phyloP scores from a whole-genome alignment of 148 eudicot species.

The Amaranthus hypochondriacus region DNA sequence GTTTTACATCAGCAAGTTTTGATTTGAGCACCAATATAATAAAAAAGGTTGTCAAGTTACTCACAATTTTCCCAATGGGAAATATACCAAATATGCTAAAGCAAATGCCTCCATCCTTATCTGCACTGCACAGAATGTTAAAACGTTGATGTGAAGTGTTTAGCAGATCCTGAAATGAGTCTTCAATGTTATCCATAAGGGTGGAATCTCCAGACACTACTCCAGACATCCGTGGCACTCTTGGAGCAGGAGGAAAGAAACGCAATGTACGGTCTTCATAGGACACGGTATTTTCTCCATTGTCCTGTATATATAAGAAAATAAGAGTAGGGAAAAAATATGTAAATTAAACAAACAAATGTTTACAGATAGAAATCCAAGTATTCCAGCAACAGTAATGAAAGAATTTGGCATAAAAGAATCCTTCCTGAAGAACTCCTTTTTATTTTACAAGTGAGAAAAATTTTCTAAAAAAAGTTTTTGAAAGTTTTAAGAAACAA shows the following conservation, averaged over 20 bases:
- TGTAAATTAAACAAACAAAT: background rate
- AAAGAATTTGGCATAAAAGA: background rate
- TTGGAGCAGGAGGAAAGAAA: slow-evolving; percentile 93
- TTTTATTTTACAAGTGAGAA: background rate
- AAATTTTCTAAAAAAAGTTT: background rate
- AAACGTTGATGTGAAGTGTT: slow-evolving; percentile 75
- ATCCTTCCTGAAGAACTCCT: background rate
- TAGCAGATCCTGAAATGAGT: slow-evolving; percentile 61
- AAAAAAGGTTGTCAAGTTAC: slow-evolving; percentile 23
- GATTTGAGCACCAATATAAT: background rate
- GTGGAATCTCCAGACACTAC: slow-evolving; percentile 81
- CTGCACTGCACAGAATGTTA: slow-evolving; percentile 88
- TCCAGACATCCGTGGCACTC: slow-evolving; percentile 75
- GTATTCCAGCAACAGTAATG: background rate
- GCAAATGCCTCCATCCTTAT: slow-evolving; percentile 77
- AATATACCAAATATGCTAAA: slow-evolving; percentile 97
- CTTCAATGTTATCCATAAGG: slow-evolving; percentile 73
- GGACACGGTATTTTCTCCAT: slow-evolving; percentile 25
- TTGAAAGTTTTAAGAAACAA: background rate
- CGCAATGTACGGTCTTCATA: slow-evolving; percentile 96
- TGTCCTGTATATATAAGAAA: slow-evolving; percentile 36
- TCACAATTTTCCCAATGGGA: slow-evolving; percentile 89
- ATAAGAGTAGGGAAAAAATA: background rate
- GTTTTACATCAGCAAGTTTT: background rate
- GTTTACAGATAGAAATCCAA: background rate